Evolutionary conservation across 176 grass and related monocot species (phyloP).

Genomic region (Zoysia pacifica): DNA sequence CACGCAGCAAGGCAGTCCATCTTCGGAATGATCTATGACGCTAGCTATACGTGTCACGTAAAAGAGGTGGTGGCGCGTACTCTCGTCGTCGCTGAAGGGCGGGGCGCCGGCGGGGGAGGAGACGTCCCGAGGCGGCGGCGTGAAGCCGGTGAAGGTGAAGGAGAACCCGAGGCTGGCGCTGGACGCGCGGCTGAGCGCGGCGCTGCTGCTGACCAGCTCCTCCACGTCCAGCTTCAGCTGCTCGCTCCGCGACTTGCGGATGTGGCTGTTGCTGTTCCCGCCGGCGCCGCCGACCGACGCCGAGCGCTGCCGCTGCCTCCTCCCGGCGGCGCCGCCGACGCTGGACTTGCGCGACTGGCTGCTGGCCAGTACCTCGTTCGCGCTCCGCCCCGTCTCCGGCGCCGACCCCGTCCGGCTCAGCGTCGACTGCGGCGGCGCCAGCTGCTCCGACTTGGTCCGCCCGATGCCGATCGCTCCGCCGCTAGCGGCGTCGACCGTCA

Average conservation of each 20-base stretch:
- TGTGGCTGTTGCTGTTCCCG: constrained; percentile 32
- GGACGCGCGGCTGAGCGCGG: constrained; percentile 91
- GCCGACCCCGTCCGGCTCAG: constrained; percentile 78
- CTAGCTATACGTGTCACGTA: no score
- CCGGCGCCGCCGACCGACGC: constrained; percentile 43
- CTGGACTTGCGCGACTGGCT: constrained; percentile 61
- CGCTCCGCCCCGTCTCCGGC: constrained; percentile 57
- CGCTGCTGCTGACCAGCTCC: constrained; percentile 71
- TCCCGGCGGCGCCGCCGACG: constrained; percentile 9
- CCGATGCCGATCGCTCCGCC: constrained; percentile 1
- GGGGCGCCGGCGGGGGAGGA: constrained; percentile 18
- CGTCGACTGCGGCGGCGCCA: constrained; percentile 40
- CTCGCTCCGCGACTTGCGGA: constrained; percentile 79
- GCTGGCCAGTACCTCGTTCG: not conserved
- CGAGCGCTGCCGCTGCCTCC: constrained; percentile 28
- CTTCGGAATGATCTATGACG: not conserved
- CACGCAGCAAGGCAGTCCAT: not conserved
- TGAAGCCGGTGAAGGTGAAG: constrained; percentile 95
- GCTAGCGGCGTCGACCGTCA: not conserved
- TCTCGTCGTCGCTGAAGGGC: constrained; percentile 85
- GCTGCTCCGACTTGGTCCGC: constrained; percentile 66
- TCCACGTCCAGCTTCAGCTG: constrained; percentile 81
- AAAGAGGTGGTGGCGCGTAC: no score
- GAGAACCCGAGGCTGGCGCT: constrained; percentile 98
- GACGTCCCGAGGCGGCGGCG: constrained; percentile 64